Base-by-base conservation (phyloP, 1,284 basidiomycete species). In the Austroboletus novae-zelandiae region DNA sequence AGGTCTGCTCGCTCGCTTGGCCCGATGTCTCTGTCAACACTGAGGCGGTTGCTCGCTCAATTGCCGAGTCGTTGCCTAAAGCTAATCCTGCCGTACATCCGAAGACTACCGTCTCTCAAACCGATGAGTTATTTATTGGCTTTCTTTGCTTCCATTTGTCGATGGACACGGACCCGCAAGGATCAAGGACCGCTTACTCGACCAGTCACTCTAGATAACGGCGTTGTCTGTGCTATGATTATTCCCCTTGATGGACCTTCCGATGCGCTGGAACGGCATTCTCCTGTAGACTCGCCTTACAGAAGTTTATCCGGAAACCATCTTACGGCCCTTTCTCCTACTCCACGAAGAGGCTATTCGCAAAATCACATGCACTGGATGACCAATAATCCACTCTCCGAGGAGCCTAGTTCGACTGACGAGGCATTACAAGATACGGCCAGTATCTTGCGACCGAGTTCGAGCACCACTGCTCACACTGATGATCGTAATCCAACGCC, bases 231-330 rank as follows among this genome's bases (percentile, higher is more conserved):
- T 10, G 32, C 39, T 27, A 68, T 64, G 64, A 53, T 4, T 23
- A 5, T 23, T 23, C 20, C 25, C 5, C 25, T 7, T 27, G 5
- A 4, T 27, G 25, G 27, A 25, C 37, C 23, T 4, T 46, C 48
- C 29, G 42, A 56, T 27, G 13, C 23, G n/a, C 13, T 48, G 4
- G 53, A 47, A 36, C 23, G 13, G 30, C 37, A 39, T 43, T 61
- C 65, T 34, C 48, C 51, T 0, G 43, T 43, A 13, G 62, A 64
- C 29, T 47, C 39, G n/a, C 57, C 55, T 17, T 67, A 59, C 6
- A 53, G 30, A 13, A 54, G 14, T 44, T 35, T 43, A 35, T 63
- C 62, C 39, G 64, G 61, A 37, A 61, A 61, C 29, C 62, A 65
- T 20, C 62, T 68, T 20, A 4, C 29, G 4, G 57, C 60, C 17